Base-by-base conservation (phyloP, 805 yeast genomes). In the Starmerella riodocensis region DNA sequence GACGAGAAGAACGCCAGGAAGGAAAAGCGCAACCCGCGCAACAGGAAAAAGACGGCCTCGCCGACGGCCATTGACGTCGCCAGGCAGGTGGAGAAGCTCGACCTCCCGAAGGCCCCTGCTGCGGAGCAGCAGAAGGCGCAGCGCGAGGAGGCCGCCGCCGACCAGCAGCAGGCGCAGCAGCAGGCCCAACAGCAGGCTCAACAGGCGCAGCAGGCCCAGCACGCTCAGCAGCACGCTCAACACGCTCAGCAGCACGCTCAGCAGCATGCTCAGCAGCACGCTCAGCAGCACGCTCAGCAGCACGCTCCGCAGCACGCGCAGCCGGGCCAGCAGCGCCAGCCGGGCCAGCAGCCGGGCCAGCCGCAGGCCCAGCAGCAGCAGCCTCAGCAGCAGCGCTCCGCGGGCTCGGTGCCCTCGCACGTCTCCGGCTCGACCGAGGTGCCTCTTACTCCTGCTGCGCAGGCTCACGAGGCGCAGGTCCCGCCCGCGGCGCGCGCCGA, bases 21-120 rank as follows among this genome's bases (percentile, higher is more conserved):
- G 26, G 37, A 28, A 29, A 29, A 36, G 34, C 32, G 32, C 6
- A 22, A 20, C 18, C 26, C 27, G 19, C 44, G 44, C 18, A 26
- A 30, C n/a, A 19, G 32, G 27, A 24, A 22, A 14, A 40, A 37
- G 42, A 21, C 22, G 37, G 24, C 30, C 21, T 16, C 41, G 13
- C 41, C 44, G 11, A 24, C 47, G n/a, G 28, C 33, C 16, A 29
- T 29, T 18, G 47, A 33, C 13, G 42, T 34, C 12, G 22, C 47
- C 21, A 35, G 26, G 13, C 37, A 37, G 37, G 20, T 43, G 9
- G 39, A 41, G 14, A 37, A 34, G 38, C 40, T 40, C 17, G 42
- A 37, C 13, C 34, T 43, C 29, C 47, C 47, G 9, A 43, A 37
- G 40, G 41, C 29, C 5, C 43, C 47, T 4, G 41, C 47, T 20